Evolutionary conservation across 1,139 yeast species (phyloP), one percentile per base, ranked within the genome.

Genomic region (Blastobotrys ciferrii): DNA sequence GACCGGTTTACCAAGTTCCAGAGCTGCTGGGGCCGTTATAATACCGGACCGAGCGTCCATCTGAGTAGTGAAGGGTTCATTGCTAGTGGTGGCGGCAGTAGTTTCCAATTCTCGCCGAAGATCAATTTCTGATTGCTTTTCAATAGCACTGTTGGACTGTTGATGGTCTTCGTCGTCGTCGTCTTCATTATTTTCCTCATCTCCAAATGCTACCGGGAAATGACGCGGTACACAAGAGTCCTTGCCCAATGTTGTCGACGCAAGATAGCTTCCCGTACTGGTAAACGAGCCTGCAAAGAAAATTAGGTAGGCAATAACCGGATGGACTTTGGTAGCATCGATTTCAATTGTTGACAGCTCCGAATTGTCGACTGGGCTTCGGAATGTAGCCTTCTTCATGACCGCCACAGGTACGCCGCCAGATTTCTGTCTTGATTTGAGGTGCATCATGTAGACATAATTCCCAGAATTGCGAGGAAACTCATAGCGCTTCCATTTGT

Each of bases 281-380:
- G 33, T 19, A 14, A 42, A 36, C 36, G 36, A 39, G 7, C 52
- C 55, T 1, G 52, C 51, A 57, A 58, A 17, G 59, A 60, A 38
- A 53, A 53, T 49, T 13, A 62, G 48, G 5, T 59, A 37, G 1
- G 62, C 66, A 25, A 61, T 32, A 9, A 50, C 57, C 2, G 64
- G 62, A 9, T 45, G 38, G 3, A 62, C 53, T 12, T 51, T 47
- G 23, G 56, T 53, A 4, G 51, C 28, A 42, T 63, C 67, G 4
- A 62, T 45, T 20, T 62, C 64, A 11, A 63, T 39, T 12, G 57
- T 41, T 59, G 60, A 53, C 36, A 57, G 51, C 11, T 31, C 17
- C 6, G 47, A 28, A 17, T 53, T 49, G 37, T 56, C 59, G 13
- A 53, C 30, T 0, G 63, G 63, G 46, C 47, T 47, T 15, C 39